Evolutionary conservation across 164 flowering plant species (phyloP), one percentile per base, ranked within the genome.

Genomic region (Vitis amurensis): DNA sequence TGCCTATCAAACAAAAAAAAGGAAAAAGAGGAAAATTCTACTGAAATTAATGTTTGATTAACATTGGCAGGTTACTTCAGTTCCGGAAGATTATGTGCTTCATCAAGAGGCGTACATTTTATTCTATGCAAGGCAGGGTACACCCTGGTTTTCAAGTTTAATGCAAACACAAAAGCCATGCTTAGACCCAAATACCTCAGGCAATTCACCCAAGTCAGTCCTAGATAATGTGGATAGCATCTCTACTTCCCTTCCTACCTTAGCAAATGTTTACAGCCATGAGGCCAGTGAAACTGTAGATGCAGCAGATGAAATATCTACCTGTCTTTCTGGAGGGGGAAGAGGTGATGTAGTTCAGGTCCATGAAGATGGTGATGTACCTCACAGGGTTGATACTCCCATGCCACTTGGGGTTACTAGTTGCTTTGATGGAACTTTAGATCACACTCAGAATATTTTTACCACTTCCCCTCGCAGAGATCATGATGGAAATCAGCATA

Each of bases 101-200:
- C 64, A 81, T 59, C 88, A 89, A 70, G 86, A 85, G 55, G 98
- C 98, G 8, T 93, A 93, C 74, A 90, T 95, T 63, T 78, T 95
- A 55, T 93, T 93, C 77, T 95, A 95, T 77, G 83, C 88, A 44
- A 89, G 74, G 79, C 77, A 85, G 63, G 97, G 85, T 15, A 82
- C 91, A 9, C 84, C 93, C 5, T 93, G 94, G 93, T 84, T 85
- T 80, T 86, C 93, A 56, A 84, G 78, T 78, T 76, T 80, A 29
- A 71, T 88, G 75, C 92, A 85, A 75, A 19, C 62, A 19, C 76
- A 68, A 17, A 84, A 70, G 49, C 57, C 59, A 23, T 68, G 67
- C 13, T 47, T 60, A 5, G 67, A 71, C 13, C 53, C 62, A 12
- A 62, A 55, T 62, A 56, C 16, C 11, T 56, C 19, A 8, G 73